phyloP scores from a whole-genome alignment of 129 eudicot genomes.

The Helichrysum umbraculigerum region DNA sequence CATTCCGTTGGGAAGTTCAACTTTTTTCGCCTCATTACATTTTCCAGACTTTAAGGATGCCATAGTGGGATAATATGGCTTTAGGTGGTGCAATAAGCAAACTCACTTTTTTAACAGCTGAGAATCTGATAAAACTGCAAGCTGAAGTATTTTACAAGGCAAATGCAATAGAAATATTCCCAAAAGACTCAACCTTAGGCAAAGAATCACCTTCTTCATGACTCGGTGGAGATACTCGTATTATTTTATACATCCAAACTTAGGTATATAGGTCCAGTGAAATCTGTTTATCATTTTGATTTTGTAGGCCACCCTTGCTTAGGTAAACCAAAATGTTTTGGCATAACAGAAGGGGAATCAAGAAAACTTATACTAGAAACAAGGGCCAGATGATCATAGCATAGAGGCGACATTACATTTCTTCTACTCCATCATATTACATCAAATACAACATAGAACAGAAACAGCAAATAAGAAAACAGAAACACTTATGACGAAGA shows the following conservation, averaged over 20 bases:
- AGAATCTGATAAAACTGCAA: slow-evolving; percentile 31
- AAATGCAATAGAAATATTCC: slow-evolving; percentile 27
- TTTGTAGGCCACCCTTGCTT: not conserved
- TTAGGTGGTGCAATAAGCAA: slow-evolving; percentile 15
- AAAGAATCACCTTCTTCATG: slow-evolving; percentile 30
- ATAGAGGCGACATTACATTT: slow-evolving; percentile 31
- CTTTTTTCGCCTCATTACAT: slow-evolving; percentile 22
- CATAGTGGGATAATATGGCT: slow-evolving; percentile 25
- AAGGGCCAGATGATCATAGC: slow-evolving; percentile 16
- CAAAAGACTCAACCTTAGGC: slow-evolving; percentile 27
- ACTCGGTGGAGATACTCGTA: slow-evolving; percentile 13
- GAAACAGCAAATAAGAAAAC: not conserved
- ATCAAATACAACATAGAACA: slow-evolving; percentile 30
- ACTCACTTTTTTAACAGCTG: slow-evolving; percentile 23
- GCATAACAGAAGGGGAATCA: slow-evolving; percentile 12
- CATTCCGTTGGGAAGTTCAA: slow-evolving; percentile 42
- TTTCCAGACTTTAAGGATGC: slow-evolving; percentile 35
- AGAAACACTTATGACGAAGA: slow-evolving; percentile 7
- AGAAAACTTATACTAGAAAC: slow-evolving; percentile 30
- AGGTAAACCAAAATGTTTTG: not conserved
- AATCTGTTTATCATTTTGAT: slow-evolving; percentile 1
- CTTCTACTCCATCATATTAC: slow-evolving; percentile 30
- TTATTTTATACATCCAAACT: not conserved
- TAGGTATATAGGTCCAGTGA: not conserved
- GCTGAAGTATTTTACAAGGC: slow-evolving; percentile 39